Base-by-base conservation (phyloP, 176 grass and related monocot genomes). In the Alopecurus myosuroides region DNA sequence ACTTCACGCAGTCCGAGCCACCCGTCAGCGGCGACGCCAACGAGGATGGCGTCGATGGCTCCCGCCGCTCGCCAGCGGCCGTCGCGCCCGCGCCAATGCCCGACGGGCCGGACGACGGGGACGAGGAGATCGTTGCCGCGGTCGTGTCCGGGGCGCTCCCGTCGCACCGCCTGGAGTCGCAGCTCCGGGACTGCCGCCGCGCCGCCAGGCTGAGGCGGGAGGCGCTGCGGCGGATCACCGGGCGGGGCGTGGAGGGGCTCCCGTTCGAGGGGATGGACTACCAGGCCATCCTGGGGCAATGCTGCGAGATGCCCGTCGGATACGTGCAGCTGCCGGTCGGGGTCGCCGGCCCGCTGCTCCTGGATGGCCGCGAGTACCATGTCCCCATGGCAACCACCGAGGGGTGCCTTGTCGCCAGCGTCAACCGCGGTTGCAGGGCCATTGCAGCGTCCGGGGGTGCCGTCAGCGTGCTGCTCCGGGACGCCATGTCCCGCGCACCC, bases 371-470 rank as follows among this genome's bases (percentile, higher is more conserved):
- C 33, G 45, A 88, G 55, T 92, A 85, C 80, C 80, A 95, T 36
- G 70, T 92, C 6, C 90, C 93, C 76, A 82, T 95, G 90, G 93
- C 93, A 20, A 95, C 88, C 37, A 95, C 93, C 15, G 90, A 95
- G 83, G 93, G 93, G 0, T 95, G 93, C 71, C 86, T 95, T 49
- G 93, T 95, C 48, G 88, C 93, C 56, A 95, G 93, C 55, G 82
- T 92, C 50, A 95, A 95, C 61, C 84, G 93, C 41, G 93, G 93
- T 0, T 93, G 76, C 69, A 90, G 89, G 66, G 90, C 90, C 45
- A 93, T 95, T 56, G 78, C 88, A 0, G 83, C 28, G 26, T 93
- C 90, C 3, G 93, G 93, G 3, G 90, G 90, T 9, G 83, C 86
- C 40, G 7, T 6, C n/a, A 95, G 93, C 50, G 82, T 81, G 22